Conservation (phyloP, 441 rosid genomes). For the Populus hybrid region DNA sequence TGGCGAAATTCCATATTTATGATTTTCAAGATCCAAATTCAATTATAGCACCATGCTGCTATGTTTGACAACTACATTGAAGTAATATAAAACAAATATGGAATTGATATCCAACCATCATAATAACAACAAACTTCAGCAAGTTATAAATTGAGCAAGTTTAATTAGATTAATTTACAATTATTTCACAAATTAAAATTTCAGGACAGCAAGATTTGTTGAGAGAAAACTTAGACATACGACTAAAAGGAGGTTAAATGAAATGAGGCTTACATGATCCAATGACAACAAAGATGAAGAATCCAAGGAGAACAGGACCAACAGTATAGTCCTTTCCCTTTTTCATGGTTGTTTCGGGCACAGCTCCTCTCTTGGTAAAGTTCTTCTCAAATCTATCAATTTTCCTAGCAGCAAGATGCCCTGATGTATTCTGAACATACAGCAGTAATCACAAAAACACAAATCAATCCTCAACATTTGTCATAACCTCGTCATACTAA, state of each 20-base stretch:
- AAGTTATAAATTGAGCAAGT: neutral
- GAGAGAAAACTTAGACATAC: neutral
- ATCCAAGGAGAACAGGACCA: conserved; percentile 81
- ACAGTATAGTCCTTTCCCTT: conserved; percentile 87
- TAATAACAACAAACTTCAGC: neutral
- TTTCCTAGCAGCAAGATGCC: conserved; percentile 78
- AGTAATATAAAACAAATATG: neutral
- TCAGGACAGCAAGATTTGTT: neutral
- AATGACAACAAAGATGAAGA: conserved; percentile 84
- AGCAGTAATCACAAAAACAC: neutral
- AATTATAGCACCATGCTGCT: neutral
- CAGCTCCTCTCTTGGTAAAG: conserved; percentile 73
- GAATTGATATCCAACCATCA: neutral
- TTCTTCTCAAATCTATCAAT: conserved; percentile 76
- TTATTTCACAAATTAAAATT: neutral
- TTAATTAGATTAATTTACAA: neutral
- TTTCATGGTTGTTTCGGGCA: conserved; percentile 69
- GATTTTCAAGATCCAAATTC: neutral
- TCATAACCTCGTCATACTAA: neutral
- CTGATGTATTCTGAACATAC: conserved; percentile 66
- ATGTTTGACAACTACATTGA: neutral
- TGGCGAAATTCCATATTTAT: too few species aligned
- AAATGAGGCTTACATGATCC: conserved; percentile 69
- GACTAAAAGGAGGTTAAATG: neutral
- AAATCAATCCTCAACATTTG: neutral